Evolutionary conservation across 441 rosid genomes (phyloP), one percentile per base, ranked within the genome.

Genomic region (Capsella rubella): DNA sequence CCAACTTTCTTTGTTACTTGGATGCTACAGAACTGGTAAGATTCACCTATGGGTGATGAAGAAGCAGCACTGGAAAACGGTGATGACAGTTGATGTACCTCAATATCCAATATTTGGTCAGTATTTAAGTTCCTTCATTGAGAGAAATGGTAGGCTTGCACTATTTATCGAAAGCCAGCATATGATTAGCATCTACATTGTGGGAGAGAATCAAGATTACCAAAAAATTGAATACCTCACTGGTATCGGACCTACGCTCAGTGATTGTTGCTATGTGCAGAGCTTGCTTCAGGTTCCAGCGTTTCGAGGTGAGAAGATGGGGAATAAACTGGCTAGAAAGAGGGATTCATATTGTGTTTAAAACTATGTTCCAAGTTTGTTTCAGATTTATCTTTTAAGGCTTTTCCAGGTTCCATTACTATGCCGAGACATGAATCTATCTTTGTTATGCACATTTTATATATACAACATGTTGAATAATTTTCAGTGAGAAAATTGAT

Each of bases 261-360:
- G 27, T 62, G 53, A 18, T 62, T 62, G 53, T 53, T 62, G 9
- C 39, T 62, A 43, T 28, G 53, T 62, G 9, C 53, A 25, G n/a
- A 62, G 53, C 52, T 62, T 62, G 53, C 67, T 43, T 62, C 67
- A 45, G 27, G 9, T 45, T 62, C 53, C 39, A 46, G 49, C 3
- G n/a, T n/a, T 45, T 14, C 8, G 18, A 29, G 9, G 27, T 5
- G 18, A 37, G 16, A 39, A 21, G 49, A 59, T 37, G 1, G 4
- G 14, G 7, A 14, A 5, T 14, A 43, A 43, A 14, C 40, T 35
- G 40, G 40, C 40, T 35, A 35, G 42, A 37, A 2, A 37, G 11
- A 3, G 40, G 9, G 12, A 37, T 32, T 35, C 9, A 8, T 35
- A 35, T 6, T 35, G 8, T 35, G 40, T 35, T 35, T 0, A 35